phyloP scores from a whole-genome alignment of 192 early-diverging fungal species.

The Thoreauomyces humboldtii region DNA sequence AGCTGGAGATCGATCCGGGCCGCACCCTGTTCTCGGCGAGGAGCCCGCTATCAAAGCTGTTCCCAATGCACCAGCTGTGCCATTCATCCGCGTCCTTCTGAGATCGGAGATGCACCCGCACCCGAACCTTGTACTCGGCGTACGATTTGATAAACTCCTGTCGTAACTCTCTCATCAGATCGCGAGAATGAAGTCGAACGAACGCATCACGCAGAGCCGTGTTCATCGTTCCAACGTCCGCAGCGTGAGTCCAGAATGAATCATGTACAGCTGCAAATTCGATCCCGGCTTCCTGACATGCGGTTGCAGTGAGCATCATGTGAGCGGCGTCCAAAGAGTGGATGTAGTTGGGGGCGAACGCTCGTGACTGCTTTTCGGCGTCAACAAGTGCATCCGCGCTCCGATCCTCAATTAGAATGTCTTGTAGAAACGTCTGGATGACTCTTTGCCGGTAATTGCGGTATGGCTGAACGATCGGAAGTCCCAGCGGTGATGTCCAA shows the following conservation, averaged over 20 bases:
- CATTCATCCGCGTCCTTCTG: conserved; percentile 30
- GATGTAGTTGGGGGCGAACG: conserved; percentile 98
- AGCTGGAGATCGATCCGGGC: conserved; percentile 27
- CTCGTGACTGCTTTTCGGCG: conserved; percentile 85
- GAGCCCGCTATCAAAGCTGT: conserved; percentile 12
- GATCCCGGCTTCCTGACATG: conserved; percentile 73
- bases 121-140: conserved; percentile 64
- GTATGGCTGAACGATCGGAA: conserved; percentile 97
- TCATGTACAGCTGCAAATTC: conserved; percentile 96
- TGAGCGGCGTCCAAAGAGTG: conserved; percentile 97
- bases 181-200: conserved; percentile 75
- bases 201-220: conserved; percentile 85
- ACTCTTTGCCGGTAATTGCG: conserved; percentile 64
- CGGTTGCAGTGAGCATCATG: conserved; percentile 91
- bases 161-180: conserved; percentile 80
- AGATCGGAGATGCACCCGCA: conserved; percentile 33
- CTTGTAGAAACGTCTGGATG: conserved; percentile 76
- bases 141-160: conserved; percentile 83
- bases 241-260: conserved; percentile 97
- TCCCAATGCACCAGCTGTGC: conserved; percentile 13
- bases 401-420: conserved; percentile 69
- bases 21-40: conserved; percentile 8
- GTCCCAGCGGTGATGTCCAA: conserved; percentile 95
- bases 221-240: conserved; percentile 84
- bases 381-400: conserved; percentile 78